Percentiles rank a stretch among this genome's conserved stretches.
phyloP scores from a whole-genome alignment of 2,329 filamentous ascomycete genomes.

The Fusarium abutilonis region DNA sequence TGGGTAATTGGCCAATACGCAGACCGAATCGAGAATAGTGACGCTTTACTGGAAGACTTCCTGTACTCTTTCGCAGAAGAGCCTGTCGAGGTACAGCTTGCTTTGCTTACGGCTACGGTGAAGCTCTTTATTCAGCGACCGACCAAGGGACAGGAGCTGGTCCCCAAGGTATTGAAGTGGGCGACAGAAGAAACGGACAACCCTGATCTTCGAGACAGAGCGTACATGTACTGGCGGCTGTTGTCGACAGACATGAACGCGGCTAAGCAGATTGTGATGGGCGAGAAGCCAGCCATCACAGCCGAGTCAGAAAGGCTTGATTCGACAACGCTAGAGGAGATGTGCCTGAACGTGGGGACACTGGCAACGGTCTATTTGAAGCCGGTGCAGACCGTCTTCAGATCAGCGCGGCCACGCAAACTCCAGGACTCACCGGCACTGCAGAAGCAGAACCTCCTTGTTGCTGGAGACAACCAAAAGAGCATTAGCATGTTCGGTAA shows the following conservation, averaged over 20 bases:
- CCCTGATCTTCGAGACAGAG: constrained; percentile 91
- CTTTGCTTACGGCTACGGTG: constrained; percentile 92
- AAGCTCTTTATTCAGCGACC: constrained; percentile 98
- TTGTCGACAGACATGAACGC: constrained; percentile 89
- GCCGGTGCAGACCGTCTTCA: constrained; percentile 96
- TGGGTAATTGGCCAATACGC: constrained; percentile 99
- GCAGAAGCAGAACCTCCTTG: constrained; percentile 74
- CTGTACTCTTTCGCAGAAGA: constrained; percentile 93
- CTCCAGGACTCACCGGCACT: constrained; percentile 86
- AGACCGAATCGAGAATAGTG: constrained; percentile 95
- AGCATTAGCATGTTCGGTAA: constrained; percentile 67
- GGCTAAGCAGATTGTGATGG: constrained; percentile 93
- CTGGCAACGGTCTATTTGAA: constrained; percentile 98
- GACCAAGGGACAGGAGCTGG: constrained; percentile 91
- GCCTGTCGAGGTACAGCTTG: constrained; percentile 93
- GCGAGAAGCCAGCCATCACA: constrained; percentile 94
- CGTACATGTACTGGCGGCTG: constrained; percentile 99
- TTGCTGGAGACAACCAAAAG: constrained; percentile 65
- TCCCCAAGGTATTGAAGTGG: constrained; percentile 96
- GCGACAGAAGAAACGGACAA: constrained; percentile 99
- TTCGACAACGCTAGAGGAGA: constrained; percentile 89
- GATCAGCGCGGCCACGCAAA: constrained; percentile 81
- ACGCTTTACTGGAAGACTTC: constrained; percentile 93
- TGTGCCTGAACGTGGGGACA: constrained; percentile 96
- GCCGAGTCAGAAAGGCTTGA: constrained; percentile 96